phyloP scores from a whole-genome alignment of 2,329 filamentous ascomycete species.

The Ampelomyces quisqualis region DNA sequence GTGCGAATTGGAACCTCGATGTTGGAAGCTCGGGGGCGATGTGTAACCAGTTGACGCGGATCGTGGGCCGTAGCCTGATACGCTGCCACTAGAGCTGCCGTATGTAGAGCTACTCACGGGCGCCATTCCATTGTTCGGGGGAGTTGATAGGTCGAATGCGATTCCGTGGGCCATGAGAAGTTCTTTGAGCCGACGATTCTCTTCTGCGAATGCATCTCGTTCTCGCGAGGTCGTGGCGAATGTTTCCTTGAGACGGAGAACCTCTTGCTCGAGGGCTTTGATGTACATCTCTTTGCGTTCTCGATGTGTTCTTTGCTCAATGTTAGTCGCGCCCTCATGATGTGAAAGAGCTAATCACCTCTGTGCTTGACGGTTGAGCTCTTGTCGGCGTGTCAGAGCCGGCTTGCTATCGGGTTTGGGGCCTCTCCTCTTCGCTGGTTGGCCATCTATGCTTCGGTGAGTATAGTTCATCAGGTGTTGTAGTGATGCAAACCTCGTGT shows the following conservation, averaged over 20 bases:
- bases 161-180: constrained; percentile 62
- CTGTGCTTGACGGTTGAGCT: constrained; percentile 93
- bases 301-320: constrained; percentile 73
- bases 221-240: constrained; percentile 73
- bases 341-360: constrained; percentile 59
- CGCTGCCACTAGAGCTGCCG: constrained; percentile 55
- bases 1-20: constrained; percentile 33
- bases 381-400: constrained; percentile 85
- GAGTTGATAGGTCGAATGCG: constrained; percentile 51
- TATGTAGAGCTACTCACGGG: constrained; percentile 44
- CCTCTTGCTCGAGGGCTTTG: constrained; percentile 88
- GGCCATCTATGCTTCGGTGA: constrained; percentile 62
- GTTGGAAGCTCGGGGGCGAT: constrained; percentile 45
- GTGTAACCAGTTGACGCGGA: constrained; percentile 51
- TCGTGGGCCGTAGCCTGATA: constrained; percentile 60
- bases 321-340: constrained; percentile 13
- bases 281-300: constrained; percentile 97
- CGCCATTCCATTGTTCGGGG: constrained; percentile 37
- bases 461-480: neutral
- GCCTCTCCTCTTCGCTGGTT: constrained; percentile 82
- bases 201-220: constrained; percentile 71
- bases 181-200: constrained; percentile 74
- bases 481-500: constrained; percentile 62
- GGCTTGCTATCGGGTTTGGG: constrained; percentile 97
- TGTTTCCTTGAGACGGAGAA: constrained; percentile 83